These are phyloP conservation scores for Phytophthora pini DNA, from an alignment of 352 stramenopile species.

Conservation along the genomic window DNA sequence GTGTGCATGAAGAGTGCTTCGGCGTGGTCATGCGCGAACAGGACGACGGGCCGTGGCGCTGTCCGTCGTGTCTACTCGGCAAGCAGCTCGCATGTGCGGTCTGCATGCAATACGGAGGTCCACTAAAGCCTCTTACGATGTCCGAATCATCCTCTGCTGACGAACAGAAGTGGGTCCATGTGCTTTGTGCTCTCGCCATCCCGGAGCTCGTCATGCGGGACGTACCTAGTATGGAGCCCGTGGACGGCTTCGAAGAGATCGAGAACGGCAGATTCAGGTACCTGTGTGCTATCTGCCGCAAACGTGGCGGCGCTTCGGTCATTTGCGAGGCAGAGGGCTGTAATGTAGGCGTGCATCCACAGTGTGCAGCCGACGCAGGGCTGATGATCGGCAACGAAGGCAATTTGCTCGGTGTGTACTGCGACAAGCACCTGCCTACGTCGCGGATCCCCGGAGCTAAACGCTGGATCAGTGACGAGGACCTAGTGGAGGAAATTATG, in stretches of 20 bases:
- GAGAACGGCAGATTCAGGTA: slow-evolving; percentile 86
- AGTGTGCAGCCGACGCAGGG: slow-evolving; percentile 77
- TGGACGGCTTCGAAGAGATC: slow-evolving; percentile 86
- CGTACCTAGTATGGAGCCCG: slow-evolving; percentile 80
- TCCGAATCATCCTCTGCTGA: slow-evolving; percentile 31
- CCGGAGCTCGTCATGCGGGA: slow-evolving; percentile 87
- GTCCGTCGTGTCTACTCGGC: slow-evolving; percentile 78
- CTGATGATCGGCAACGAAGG: slow-evolving; percentile 81
- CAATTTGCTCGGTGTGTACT: slow-evolving; percentile 80
- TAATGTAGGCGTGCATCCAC: slow-evolving; percentile 81
- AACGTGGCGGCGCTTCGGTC: slow-evolving; percentile 77
- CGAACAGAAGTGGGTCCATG: slow-evolving; percentile 86
- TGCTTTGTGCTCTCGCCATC: slow-evolving; percentile 84
- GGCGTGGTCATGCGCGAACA: slow-evolving; percentile 68
- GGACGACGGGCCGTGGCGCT: slow-evolving; percentile 70
- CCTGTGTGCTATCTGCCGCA: slow-evolving; percentile 80
- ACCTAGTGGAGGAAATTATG: slow-evolving; percentile 87
- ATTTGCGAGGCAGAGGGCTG: slow-evolving; percentile 84
- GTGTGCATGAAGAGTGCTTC: slow-evolving; percentile 88
- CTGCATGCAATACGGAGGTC: slow-evolving; percentile 81
- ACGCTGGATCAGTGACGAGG: slow-evolving; percentile 85
- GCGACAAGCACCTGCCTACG: slow-evolving; percentile 81
- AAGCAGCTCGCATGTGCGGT: slow-evolving; percentile 73
- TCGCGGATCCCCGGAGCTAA: slow-evolving; percentile 76
- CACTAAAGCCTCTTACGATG: slow-evolving; percentile 74